phyloP scores from a whole-genome alignment of 176 grass and related monocot genomes.

The Ananas comosus region DNA sequence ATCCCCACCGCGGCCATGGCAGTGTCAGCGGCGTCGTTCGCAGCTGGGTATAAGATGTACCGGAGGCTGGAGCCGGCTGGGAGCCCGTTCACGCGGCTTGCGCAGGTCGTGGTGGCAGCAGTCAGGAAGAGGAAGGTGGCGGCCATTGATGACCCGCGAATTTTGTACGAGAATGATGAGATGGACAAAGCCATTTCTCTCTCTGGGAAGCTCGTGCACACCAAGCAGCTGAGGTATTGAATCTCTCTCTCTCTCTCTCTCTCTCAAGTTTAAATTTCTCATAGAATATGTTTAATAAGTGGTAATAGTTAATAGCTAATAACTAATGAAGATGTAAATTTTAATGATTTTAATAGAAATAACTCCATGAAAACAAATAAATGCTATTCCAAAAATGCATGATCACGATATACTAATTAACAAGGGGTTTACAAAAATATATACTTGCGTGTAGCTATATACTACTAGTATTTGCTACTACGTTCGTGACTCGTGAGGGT shows the following conservation, averaged over 20 bases:
- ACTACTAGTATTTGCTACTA: too few species aligned
- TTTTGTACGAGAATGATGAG: constrained; percentile 59
- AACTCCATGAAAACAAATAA: too few species aligned
- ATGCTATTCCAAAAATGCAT: too few species aligned
- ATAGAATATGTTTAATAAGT: not conserved
- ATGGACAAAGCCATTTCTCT: constrained; percentile 56
- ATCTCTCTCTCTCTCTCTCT: not conserved
- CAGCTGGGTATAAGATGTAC: constrained; percentile 50
- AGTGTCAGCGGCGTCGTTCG: constrained; percentile 56
- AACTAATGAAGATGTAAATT: too few species aligned
- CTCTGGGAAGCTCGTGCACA: constrained; percentile 77
- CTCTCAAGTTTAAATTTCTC: not conserved
- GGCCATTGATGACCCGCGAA: not conserved
- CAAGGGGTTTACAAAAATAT: too few species aligned
- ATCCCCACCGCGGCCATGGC: constrained; percentile 62
- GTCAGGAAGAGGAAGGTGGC: constrained; percentile 38
- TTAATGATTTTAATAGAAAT: too few species aligned
- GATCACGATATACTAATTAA: too few species aligned
- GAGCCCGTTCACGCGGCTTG: constrained; percentile 61
- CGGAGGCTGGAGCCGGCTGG: constrained; percentile 26
- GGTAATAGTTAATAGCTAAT: not conserved
- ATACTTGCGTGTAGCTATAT: too few species aligned
- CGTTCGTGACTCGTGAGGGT: too few species aligned
- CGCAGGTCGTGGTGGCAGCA: constrained; percentile 58
- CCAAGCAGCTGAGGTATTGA: constrained; percentile 50